phyloP scores from a whole-genome alignment of 345 rosid genomes.

The Viola odorata region DNA sequence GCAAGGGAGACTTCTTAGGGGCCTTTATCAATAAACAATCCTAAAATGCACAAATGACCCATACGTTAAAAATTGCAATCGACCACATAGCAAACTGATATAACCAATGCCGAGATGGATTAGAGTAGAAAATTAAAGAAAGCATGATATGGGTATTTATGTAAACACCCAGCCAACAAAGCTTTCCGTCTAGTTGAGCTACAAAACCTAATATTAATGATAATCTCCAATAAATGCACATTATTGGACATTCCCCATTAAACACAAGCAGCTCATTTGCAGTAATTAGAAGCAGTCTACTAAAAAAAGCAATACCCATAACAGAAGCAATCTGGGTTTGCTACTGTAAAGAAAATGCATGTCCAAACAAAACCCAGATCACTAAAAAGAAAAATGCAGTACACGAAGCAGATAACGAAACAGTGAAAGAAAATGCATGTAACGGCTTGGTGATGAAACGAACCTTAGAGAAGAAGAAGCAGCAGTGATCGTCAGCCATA shows the following conservation, averaged over 20 bases:
- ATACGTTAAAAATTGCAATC: conserved; percentile 5
- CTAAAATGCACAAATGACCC: conserved; percentile 35
- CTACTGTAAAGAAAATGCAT: conserved; percentile 7
- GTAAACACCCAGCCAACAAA: not conserved
- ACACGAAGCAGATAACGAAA: not conserved
- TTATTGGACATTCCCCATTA: not conserved
- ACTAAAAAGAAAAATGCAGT: conserved; percentile 6
- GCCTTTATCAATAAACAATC: conserved; percentile 61
- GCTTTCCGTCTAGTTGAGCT: not conserved
- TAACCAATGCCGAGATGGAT: conserved; percentile 2
- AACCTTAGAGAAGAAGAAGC: conserved; percentile 69
- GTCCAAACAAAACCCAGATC: conserved; percentile 29
- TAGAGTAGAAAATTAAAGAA: conserved; percentile 8
- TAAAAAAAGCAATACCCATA: conserved; percentile 12
- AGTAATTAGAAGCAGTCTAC: conserved; percentile 12
- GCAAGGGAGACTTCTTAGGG: conserved; percentile 80
- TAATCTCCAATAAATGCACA: conserved; percentile 11
- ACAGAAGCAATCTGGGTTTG: not conserved
- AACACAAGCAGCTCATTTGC: conserved; percentile 2
- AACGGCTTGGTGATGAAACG: not conserved
- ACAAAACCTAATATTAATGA: not conserved
- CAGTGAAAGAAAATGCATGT: not conserved
- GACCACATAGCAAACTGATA: conserved; percentile 1
- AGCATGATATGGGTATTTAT: not conserved
- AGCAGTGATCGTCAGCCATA: conserved; percentile 75